Conservation (phyloP, 805 yeast genomes). For the Helenozyma rhizophorensis region DNA sequence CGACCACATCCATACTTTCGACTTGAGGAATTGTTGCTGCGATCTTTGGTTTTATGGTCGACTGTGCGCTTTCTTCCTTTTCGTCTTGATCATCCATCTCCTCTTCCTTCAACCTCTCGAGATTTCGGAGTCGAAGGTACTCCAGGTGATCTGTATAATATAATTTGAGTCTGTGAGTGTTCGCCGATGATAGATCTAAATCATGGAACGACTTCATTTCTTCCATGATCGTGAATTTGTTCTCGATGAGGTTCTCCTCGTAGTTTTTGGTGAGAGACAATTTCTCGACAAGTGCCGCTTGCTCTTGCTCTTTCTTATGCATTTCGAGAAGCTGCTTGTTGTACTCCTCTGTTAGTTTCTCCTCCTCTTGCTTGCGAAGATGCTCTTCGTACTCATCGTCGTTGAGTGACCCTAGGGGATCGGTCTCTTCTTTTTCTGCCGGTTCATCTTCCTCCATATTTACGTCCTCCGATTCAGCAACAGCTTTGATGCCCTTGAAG, state of each 20-base stretch:
- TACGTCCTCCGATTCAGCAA: conserved; percentile 11
- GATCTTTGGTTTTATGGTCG: neutral
- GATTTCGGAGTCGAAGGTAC: conserved; percentile 37
- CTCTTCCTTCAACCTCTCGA: conserved; percentile 39
- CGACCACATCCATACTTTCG: too few relatives aligned
- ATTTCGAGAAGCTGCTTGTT: conserved; percentile 11
- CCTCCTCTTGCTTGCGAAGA: conserved; percentile 13
- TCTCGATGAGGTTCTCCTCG: conserved; percentile 35
- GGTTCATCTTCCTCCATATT: conserved; percentile 14
- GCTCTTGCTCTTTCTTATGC: conserved; percentile 15
- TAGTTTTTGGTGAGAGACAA: conserved; percentile 25
- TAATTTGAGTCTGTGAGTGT: conserved; percentile 11
- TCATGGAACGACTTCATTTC: conserved; percentile 26
- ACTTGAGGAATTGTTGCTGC: too few relatives aligned
- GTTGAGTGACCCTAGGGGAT: conserved; percentile 6
- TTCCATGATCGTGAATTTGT: conserved; percentile 29
- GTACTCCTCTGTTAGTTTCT: conserved; percentile 20
- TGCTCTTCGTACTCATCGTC: conserved; percentile 27
- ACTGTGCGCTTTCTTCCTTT: conserved; percentile 1
- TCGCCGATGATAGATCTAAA: conserved; percentile 12
- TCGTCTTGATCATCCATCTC: conserved; percentile 26
- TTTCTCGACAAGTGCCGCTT: conserved; percentile 17
- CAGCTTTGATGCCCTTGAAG: conserved; percentile 35
- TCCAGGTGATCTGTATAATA: conserved; percentile 42
- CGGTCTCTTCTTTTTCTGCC: neutral